Percentiles rank a stretch among this genome's conserved stretches.
Evolutionary conservation across 2,329 filamentous ascomycete genomes (phyloP).

Genomic region (Aspergillus nomiae): DNA sequence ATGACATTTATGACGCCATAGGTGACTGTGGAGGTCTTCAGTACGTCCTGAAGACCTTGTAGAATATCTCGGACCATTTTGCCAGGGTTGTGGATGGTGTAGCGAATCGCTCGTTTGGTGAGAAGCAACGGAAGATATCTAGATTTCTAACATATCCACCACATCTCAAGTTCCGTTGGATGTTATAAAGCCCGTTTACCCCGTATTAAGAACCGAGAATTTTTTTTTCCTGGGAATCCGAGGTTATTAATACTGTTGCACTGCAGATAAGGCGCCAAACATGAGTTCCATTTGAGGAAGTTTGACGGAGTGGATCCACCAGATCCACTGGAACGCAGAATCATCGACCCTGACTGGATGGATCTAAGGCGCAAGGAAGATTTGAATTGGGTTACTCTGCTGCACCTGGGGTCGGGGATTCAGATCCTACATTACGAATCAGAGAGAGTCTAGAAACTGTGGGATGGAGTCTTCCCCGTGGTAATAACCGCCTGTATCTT

Average conservation of each 20-base stretch:
- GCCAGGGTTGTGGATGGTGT: fast-evolving
- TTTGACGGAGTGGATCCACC: background rate
- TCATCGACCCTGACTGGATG: background rate
- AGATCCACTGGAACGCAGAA: background rate
- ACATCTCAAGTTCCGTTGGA: background rate
- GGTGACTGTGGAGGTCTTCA: background rate
- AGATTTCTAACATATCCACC: background rate
- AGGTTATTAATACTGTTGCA: background rate
- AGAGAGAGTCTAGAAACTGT: background rate
- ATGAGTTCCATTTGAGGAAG: background rate
- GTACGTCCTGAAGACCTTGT: background rate
- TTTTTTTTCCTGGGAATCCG: background rate
- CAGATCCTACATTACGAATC: background rate
- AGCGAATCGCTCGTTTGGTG: background rate
- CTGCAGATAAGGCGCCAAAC: background rate
- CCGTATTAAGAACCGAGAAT: background rate
- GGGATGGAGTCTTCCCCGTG: background rate
- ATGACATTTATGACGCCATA: background rate
- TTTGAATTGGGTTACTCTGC: background rate
- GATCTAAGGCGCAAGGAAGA: background rate
- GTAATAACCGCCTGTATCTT: background rate
- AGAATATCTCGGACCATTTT: background rate
- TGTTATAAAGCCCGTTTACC: background rate
- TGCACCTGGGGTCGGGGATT: background rate
- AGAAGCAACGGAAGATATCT: background rate